Conservation (phyloP, 352 stramenopile genomes). For the Phytopythium sindhum region DNA sequence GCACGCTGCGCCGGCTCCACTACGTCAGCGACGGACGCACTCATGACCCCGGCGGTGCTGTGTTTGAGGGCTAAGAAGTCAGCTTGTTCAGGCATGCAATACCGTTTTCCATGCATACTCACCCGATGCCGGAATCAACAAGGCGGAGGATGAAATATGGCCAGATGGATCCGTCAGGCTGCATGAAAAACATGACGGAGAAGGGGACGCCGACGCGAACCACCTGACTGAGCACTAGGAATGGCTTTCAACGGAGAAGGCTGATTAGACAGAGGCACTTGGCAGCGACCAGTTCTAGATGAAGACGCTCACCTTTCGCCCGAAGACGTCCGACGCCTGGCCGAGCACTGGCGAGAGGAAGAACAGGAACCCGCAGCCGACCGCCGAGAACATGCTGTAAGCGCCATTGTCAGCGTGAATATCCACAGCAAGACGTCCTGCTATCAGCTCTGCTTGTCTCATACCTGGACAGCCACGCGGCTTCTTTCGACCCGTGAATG, state of each 20-base stretch:
- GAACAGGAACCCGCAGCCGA: constrained; percentile 58
- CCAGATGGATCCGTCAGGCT: constrained; percentile 46
- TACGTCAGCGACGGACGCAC: constrained; percentile 57
- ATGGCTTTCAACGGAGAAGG: constrained; percentile 30
- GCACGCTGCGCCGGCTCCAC: constrained; percentile 50
- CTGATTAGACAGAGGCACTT: neutral
- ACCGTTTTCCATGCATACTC: constrained; percentile 9
- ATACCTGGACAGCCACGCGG: constrained; percentile 69
- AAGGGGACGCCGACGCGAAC: constrained; percentile 60
- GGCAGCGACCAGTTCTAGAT: neutral
- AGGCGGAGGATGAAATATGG: constrained; percentile 62
- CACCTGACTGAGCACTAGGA: constrained; percentile 66
- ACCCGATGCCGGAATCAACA: constrained; percentile 57
- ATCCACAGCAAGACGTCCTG: neutral
- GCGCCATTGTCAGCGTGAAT: neutral
- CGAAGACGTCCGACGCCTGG: constrained; percentile 69
- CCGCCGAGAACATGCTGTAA: constrained; percentile 56
- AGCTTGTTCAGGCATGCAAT: too few relatives aligned
- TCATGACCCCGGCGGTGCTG: constrained; percentile 55
- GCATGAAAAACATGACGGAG: constrained; percentile 65
- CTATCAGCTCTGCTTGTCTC: neutral
- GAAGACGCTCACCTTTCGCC: constrained; percentile 51
- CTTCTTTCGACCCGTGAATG: constrained; percentile 58
- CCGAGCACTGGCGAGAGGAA: constrained; percentile 68
- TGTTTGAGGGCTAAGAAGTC: neutral